Evolutionary conservation across 2,329 filamentous ascomycete species (phyloP), one percentile per base, ranked within the genome.

Genomic region (Aphanocladium album): DNA sequence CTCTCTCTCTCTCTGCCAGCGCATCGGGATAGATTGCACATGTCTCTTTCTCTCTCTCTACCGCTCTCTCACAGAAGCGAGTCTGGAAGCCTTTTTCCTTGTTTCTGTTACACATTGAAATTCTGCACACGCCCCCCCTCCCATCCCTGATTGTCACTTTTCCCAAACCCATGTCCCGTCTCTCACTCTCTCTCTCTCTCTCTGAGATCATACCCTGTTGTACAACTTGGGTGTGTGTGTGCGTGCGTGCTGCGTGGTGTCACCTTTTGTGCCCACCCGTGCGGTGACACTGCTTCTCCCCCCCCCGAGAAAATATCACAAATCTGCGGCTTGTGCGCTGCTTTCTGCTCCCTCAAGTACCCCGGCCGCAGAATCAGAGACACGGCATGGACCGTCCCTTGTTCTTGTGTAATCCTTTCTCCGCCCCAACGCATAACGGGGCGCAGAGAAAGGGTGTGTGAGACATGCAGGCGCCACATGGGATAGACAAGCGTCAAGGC

Each of bases 341-440:
- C 14, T n/a, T 17, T 30, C 12, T 30, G 3, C 14, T 46, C 17
- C 7, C n/a, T 35, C 19, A 12, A n/a, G 19, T 23, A 17, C 53
- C 41, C 30, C 25, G 25, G 12, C 23, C 12, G 25, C 5, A 41
- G 55, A 33, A 58, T 58, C 56, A 58, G 56, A 58, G 56, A 58
- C 56, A 58, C 46, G 56, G 56, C 56, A 58, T 52, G 56, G 56
- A 51, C 56, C 56, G 56, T 58, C 47, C 56, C 46, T 45, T 43
- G 19, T 17, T 19, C n/a, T 43, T 16, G 12, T 43, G 45, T 30
- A 54, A 12, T 37, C 23, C 14, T n/a, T 19, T 21, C 50, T 21
- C 17, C 8, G 35, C 47, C 46, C 51, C 51, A 27, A 23, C 16
- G 30, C 30, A 30, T 30, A 30, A 30, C 30, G 30, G 30, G 30